A percentile compares a stretch with the other conserved stretches of the same genome.
These are phyloP conservation scores for Eustoma russellianum DNA, from an alignment of 257 asterid genomes.

Conservation along the genomic window DNA sequence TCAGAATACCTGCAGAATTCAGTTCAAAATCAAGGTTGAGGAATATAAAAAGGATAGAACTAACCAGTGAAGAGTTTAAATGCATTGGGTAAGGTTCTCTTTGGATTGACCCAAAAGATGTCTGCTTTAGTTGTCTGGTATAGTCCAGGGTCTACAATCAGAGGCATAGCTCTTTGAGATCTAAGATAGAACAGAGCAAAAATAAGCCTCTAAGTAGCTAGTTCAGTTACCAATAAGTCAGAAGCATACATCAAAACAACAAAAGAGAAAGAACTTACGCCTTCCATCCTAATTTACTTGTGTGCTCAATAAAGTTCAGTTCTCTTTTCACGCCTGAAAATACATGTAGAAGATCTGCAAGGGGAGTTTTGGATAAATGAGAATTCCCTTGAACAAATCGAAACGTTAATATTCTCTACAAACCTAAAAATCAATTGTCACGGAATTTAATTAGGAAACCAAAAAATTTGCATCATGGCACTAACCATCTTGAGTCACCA, in stretches of 20 bases:
- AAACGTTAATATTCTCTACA: background rate
- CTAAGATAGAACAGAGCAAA: conserved; percentile 16
- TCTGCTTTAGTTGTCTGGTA: conserved; percentile 32
- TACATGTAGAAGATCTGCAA: conserved; percentile 32
- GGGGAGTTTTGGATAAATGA: background rate
- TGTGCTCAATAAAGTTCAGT: conserved; percentile 36
- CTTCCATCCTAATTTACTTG: conserved; percentile 43
- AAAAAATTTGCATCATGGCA: background rate
- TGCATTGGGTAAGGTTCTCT: conserved; percentile 32
- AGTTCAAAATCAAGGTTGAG: background rate
- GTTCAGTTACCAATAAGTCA: too few relatives aligned
- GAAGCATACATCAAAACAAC: background rate
- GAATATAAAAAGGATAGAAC: conserved; percentile 15
- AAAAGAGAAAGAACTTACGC: conserved; percentile 23
- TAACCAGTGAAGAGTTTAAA: conserved; percentile 80
- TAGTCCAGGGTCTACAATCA: conserved; percentile 43
- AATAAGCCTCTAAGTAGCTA: background rate
- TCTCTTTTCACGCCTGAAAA: conserved; percentile 28
- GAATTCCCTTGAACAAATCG: background rate
- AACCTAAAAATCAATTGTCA: background rate
- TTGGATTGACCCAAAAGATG: conserved; percentile 31
- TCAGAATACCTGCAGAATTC: background rate
- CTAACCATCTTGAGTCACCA: conserved; percentile 96
- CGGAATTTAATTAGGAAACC: too few relatives aligned
- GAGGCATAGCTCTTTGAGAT: conserved; percentile 37